Conservation (phyloP, 2,329 filamentous ascomycete species). For the Aspergillus intermedius region DNA sequence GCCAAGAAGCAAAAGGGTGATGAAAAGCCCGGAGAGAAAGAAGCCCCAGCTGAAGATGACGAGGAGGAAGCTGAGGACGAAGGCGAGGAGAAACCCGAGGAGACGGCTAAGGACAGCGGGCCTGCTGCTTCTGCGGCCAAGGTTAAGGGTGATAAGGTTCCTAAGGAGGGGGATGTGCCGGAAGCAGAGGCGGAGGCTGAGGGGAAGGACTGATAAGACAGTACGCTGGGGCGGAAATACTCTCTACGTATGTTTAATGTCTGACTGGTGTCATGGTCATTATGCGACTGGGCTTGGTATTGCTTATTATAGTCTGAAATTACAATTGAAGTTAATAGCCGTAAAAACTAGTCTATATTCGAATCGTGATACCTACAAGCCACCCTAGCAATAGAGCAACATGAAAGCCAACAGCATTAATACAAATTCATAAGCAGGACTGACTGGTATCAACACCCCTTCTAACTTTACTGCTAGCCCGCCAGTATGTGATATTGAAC, state of each 20-base stretch:
- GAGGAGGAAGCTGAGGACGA: conserved; percentile 15
- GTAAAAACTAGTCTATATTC: too few relatives aligned
- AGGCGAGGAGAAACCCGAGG: conserved; percentile 19
- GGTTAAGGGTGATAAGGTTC: conserved; percentile 24
- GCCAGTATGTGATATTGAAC: too few relatives aligned
- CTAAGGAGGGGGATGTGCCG: conserved; percentile 21
- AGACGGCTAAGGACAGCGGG: conserved; percentile 27
- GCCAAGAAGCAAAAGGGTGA: conserved; percentile 27
- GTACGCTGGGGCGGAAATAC: neutral
- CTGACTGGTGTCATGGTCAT: neutral
- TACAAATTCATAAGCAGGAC: too few relatives aligned
- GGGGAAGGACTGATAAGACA: conserved; percentile 18
- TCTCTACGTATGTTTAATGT: neutral
- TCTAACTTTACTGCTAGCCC: too few relatives aligned
- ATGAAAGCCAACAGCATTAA: too few relatives aligned
- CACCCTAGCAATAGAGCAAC: too few relatives aligned
- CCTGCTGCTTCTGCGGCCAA: conserved; percentile 28
- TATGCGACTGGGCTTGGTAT: too few relatives aligned
- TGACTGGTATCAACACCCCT: too few relatives aligned
- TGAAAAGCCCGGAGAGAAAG: conserved; percentile 4
- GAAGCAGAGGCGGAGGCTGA: conserved; percentile 29
- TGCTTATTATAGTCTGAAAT: too few relatives aligned
- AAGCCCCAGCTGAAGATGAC: conserved; percentile 11
- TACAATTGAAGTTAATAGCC: too few relatives aligned
- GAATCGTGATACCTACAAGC: too few relatives aligned